Base-by-base conservation (phyloP, 768 basidiomycete genomes). In the Lentinula edodes region DNA sequence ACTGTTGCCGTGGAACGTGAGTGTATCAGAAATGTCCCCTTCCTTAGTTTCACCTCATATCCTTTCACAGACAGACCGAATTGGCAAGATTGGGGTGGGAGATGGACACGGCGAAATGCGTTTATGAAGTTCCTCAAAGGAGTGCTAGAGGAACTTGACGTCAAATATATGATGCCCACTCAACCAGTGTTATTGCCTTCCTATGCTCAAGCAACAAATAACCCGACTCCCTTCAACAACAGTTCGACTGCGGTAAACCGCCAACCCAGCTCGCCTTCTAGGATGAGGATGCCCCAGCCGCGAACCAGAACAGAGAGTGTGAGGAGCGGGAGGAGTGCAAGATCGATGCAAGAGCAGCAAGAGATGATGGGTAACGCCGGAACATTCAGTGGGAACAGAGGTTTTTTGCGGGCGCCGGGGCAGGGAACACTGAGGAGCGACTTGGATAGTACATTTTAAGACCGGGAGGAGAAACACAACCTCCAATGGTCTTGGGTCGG, bases 71-170 rank as follows among this genome's bases (percentile, higher is more conserved):
- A 91, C 72, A 85, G 88, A 57, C 80, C 86, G 41, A 91, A 90
- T 68, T 93, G 90, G 91, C 91, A 92, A 69, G 89, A 92, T 68
- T 93, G 90, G 90, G 90, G 88, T 52, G 91, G 83, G 18, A 78
- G 90, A 61, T 91, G 88, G 90, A 77, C 75, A 7, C 85, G 90
- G 51, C 85, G 90, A 64, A 91, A 83, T 10, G 76, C 73, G 23
- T 89, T 92, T 71, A 91, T 92, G 90, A 83, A 86, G 42, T 72
- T 87, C 66, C 77, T 93, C 52, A 91, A 89, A 73, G 81, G 75
- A 5, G 69, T 86, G 13, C 74, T 91, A 57, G 90, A 91, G 70
- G 89, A 90, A 36, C 82, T 93, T 53, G 88, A 90, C 66, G 73
- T 93, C 60, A 76, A 75, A 35, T 93, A 92, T 69, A 80, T 77